Evolutionary conservation across 768 basidiomycete genomes (phyloP).

Genomic region (Kwoniella sp.): DNA sequence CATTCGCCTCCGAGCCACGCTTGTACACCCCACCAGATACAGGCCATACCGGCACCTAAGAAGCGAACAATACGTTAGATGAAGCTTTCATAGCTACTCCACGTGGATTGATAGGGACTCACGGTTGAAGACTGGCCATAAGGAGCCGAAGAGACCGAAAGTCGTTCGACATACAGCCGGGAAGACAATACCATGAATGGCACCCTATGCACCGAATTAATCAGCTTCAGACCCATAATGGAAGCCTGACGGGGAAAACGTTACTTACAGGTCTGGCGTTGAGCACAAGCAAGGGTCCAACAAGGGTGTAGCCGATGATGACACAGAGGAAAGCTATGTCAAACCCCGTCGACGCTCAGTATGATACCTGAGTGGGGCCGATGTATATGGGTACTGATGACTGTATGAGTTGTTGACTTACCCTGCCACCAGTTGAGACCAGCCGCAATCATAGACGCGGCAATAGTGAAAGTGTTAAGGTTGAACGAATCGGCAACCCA

Average conservation of each 20-base stretch:
- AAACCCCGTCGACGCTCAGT: neutral
- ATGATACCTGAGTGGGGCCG: too few relatives aligned
- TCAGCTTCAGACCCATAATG: too few relatives aligned
- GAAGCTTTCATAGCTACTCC: too few relatives aligned
- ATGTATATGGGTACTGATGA: neutral
- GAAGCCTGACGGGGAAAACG: too few relatives aligned
- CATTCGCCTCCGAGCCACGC: conserved; percentile 80
- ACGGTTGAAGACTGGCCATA: conserved; percentile 72
- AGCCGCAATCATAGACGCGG: conserved; percentile 48
- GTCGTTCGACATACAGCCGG: conserved; percentile 61
- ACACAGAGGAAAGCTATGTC: conserved; percentile 69
- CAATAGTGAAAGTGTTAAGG: conserved; percentile 55
- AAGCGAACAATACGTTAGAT: too few relatives aligned
- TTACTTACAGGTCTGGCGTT: conserved; percentile 66
- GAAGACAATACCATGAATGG: conserved; percentile 70
- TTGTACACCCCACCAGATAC: conserved; percentile 55
- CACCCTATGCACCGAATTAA: conserved; percentile 60
- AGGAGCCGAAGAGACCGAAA: conserved; percentile 74
- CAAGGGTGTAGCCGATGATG: conserved; percentile 61
- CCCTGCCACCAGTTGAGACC: conserved; percentile 48
- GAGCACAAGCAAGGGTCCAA: conserved; percentile 71
- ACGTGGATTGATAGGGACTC: conserved; percentile 10
- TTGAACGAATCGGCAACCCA: conserved; percentile 75
- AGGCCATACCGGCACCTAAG: conserved; percentile 42
- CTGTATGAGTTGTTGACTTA: neutral